Conservation (phyloP, 257 asterid species). For the Orobanche coerulescens region DNA sequence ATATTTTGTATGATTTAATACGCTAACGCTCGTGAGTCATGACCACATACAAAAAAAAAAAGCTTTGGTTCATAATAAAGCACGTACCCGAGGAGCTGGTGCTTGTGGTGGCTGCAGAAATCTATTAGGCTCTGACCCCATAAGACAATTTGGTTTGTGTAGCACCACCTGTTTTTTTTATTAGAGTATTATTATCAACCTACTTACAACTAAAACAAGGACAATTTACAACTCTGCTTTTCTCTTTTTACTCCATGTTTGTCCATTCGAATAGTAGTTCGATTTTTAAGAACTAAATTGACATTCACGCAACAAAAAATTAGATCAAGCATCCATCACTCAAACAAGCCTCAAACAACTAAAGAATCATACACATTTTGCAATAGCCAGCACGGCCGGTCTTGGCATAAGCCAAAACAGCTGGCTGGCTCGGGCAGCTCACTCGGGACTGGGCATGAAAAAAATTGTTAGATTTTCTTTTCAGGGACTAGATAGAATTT, state of each 20-base stretch:
- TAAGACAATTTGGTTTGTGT: conserved; percentile 22
- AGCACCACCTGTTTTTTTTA: conserved; percentile 6
- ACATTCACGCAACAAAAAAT: conserved; percentile 13
- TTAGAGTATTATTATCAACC: conserved; percentile 10
- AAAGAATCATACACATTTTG: background rate
- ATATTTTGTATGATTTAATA: background rate
- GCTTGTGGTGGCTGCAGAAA: conserved; percentile 49
- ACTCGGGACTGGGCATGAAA: too few relatives aligned
- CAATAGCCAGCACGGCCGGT: background rate
- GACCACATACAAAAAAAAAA: background rate
- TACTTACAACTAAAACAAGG: background rate
- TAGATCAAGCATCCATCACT: background rate
- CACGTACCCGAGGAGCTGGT: conserved; percentile 47
- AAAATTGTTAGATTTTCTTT: too few relatives aligned
- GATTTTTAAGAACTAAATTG: conserved; percentile 17
- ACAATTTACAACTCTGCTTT: conserved; percentile 12
- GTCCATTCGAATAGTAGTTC: conserved; percentile 16
- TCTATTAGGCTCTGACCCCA: conserved; percentile 57
- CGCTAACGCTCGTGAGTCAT: background rate
- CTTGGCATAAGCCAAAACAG: too few relatives aligned
- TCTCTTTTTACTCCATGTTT: conserved; percentile 10
- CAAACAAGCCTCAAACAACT: background rate
- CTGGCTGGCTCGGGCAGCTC: too few relatives aligned
- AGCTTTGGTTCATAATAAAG: conserved; percentile 16
- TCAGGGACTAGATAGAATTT: too few relatives aligned